Conservation (phyloP, 2,329 filamentous ascomycete species). For the Claviceps purpurea region DNA sequence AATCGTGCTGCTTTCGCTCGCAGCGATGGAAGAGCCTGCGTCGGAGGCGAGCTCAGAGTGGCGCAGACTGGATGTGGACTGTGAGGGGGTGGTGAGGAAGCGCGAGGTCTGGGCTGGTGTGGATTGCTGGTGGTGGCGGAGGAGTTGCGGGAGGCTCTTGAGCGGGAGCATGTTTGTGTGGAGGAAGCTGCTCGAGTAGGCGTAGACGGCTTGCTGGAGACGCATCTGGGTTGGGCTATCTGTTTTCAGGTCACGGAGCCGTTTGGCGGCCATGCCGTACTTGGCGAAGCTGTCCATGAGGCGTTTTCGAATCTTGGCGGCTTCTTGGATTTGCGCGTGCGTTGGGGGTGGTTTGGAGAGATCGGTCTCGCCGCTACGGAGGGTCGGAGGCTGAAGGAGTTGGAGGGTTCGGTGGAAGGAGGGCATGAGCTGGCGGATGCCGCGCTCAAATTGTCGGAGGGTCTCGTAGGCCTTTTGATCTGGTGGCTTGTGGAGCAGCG, state of each 20-base stretch:
- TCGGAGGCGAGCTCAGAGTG: conserved; percentile 36
- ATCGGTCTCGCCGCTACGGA: conserved; percentile 24
- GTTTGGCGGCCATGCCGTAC: conserved; percentile 69
- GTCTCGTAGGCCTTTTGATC: conserved; percentile 75
- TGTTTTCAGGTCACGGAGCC: conserved; percentile 67
- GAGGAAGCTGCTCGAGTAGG: conserved; percentile 69
- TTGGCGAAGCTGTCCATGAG: conserved; percentile 82
- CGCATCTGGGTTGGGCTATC: conserved; percentile 57
- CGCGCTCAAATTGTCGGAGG: conserved; percentile 73
- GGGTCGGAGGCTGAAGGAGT: conserved; percentile 47
- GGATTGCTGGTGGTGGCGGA: conserved; percentile 25
- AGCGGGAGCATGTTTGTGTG: conserved; percentile 85
- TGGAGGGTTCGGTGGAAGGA: conserved; percentile 68
- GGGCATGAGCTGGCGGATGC: conserved; percentile 69
- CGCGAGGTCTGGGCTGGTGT: conserved; percentile 14
- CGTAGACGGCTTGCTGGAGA: conserved; percentile 71
- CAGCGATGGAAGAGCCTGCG: conserved; percentile 27
- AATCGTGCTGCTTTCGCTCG: conserved; percentile 39
- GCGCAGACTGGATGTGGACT: conserved; percentile 26
- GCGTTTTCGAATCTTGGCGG: conserved; percentile 77
- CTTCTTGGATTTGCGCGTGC: conserved; percentile 64
- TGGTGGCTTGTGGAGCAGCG: conserved; percentile 52
- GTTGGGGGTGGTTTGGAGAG: conserved; percentile 31
- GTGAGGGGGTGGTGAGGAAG: conserved; percentile 21
- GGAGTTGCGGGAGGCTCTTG: conserved; percentile 56